Percentiles rank a stretch among this genome's conserved stretches.
Evolutionary conservation across 2,329 filamentous ascomycete species (phyloP).

Genomic region (Colletotrichum simmondsii): DNA sequence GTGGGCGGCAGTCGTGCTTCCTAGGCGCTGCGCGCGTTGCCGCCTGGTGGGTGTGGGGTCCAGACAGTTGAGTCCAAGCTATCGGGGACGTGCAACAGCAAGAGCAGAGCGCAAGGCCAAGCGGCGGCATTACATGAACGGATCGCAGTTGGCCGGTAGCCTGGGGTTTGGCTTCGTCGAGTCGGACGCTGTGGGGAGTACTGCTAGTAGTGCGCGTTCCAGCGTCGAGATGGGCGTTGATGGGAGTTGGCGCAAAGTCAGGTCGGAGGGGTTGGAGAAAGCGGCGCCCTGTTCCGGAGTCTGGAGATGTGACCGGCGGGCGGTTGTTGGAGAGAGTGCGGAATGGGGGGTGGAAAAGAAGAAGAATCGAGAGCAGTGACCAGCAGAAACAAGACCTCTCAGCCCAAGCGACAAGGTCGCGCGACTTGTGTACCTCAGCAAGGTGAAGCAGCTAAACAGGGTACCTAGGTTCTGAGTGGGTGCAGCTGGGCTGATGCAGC

Average conservation of each 20-base stretch:
- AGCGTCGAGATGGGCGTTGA: background rate
- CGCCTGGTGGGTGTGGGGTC: conserved; percentile 34
- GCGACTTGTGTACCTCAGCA: conserved; percentile 21
- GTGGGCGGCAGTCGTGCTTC: conserved; percentile 34
- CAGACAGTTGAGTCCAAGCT: conserved; percentile 33
- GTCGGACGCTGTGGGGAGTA: conserved; percentile 12
- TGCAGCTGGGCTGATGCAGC: conserved; percentile 30
- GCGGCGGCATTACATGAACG: conserved; percentile 32
- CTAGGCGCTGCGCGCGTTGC: conserved; percentile 35
- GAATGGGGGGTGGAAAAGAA: conserved; percentile 3
- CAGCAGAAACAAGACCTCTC: background rate
- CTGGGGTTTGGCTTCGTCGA: conserved; percentile 7
- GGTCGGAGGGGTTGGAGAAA: conserved; percentile 11
- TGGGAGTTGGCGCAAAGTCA: conserved; percentile 22
- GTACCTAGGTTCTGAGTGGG: conserved; percentile 22
- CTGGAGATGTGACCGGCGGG: conserved; percentile 11
- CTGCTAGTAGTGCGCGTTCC: conserved; percentile 13
- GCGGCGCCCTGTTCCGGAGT: background rate
- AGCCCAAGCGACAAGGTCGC: background rate
- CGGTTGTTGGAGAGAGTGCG: conserved; percentile 1
- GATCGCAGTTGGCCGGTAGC: conserved; percentile 17
- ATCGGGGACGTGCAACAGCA: conserved; percentile 28
- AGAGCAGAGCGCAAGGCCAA: conserved; percentile 30
- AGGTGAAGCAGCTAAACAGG: conserved; percentile 4
- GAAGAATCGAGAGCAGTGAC: conserved; percentile 3